phyloP scores from a whole-genome alignment of 2,329 filamentous ascomycete genomes.

The Pseudogymnoascus sp. region DNA sequence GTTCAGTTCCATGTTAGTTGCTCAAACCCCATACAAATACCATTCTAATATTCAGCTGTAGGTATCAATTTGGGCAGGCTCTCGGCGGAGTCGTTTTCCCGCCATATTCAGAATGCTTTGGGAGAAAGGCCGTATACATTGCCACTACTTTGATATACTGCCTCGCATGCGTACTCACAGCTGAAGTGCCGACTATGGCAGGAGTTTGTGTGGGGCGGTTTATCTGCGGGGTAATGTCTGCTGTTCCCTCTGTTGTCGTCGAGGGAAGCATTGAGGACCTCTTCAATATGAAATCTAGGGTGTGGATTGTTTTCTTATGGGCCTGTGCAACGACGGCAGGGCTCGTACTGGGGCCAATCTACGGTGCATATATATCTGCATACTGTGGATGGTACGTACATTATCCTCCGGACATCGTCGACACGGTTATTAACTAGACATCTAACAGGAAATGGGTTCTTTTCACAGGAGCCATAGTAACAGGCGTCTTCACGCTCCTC shows the following conservation, averaged over 20 bases:
- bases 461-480: slow-evolving; percentile 34
- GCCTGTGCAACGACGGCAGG: slow-evolving; percentile 36
- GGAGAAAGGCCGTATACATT: slow-evolving; percentile 31
- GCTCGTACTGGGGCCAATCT: slow-evolving; percentile 36
- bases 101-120: slow-evolving; percentile 33
- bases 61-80: slow-evolving; percentile 32
- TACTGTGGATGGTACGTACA: slow-evolving; percentile 29
- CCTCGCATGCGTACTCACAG: slow-evolving; percentile 33
- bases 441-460: slow-evolving; percentile 37
- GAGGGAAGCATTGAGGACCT: slow-evolving; percentile 43
- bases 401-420: background rate
- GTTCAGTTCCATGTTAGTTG: slow-evolving; percentile 13
- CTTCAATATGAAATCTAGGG: slow-evolving; percentile 36
- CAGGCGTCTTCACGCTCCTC: slow-evolving; percentile 28
- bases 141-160: slow-evolving; percentile 28
- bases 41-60: slow-evolving; percentile 10
- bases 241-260: slow-evolving; percentile 40
- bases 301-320: slow-evolving; percentile 41
- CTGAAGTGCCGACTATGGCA: slow-evolving; percentile 29
- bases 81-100: slow-evolving; percentile 33
- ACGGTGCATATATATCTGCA: slow-evolving; percentile 34
- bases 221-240: slow-evolving; percentile 37
- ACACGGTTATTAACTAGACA: background rate
- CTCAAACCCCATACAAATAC: slow-evolving; percentile 11
- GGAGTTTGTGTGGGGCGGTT: slow-evolving; percentile 36